phyloP scores from a whole-genome alignment of 768 basidiomycete species.

The Trametes punicea region DNA sequence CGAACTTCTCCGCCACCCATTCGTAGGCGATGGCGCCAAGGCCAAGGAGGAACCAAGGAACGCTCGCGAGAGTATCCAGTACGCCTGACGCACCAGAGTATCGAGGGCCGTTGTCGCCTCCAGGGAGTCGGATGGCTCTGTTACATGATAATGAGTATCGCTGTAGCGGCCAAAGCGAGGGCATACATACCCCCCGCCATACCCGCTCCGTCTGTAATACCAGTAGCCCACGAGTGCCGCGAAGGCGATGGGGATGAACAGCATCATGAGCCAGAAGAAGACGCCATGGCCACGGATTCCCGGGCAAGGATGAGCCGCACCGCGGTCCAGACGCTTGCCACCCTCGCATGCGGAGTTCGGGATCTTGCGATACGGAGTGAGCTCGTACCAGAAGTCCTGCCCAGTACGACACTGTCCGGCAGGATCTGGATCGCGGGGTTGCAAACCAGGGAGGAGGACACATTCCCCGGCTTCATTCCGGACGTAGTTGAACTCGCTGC shows the following conservation, averaged over 20 bases:
- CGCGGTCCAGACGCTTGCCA: constrained; percentile 76
- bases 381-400: constrained; percentile 89
- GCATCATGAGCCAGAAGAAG: constrained; percentile 81
- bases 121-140: constrained; percentile 78
- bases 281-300: constrained; percentile 69
- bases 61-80: constrained; percentile 74
- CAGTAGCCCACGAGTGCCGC: constrained; percentile 76
- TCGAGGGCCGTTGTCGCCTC: constrained; percentile 39
- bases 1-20: constrained; percentile 50
- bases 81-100: constrained; percentile 44
- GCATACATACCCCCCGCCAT: constrained; percentile 65
- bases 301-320: constrained; percentile 72
- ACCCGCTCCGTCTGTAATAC: constrained; percentile 74
- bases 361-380: constrained; percentile 88
- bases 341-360: constrained; percentile 85
- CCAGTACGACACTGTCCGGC: constrained; percentile 52
- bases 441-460: constrained; percentile 69
- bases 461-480: constrained; percentile 70
- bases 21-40: constrained; percentile 71
- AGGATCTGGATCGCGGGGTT: constrained; percentile 53
- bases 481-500: constrained; percentile 89
- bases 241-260: constrained; percentile 73
- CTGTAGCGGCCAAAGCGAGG: background rate
- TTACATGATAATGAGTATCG: background rate
- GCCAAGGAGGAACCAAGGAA: constrained; percentile 89